These are phyloP conservation scores for Aspergillus sp. DNA, from an alignment of 2,329 filamentous ascomycete species.

Conservation along the genomic window DNA sequence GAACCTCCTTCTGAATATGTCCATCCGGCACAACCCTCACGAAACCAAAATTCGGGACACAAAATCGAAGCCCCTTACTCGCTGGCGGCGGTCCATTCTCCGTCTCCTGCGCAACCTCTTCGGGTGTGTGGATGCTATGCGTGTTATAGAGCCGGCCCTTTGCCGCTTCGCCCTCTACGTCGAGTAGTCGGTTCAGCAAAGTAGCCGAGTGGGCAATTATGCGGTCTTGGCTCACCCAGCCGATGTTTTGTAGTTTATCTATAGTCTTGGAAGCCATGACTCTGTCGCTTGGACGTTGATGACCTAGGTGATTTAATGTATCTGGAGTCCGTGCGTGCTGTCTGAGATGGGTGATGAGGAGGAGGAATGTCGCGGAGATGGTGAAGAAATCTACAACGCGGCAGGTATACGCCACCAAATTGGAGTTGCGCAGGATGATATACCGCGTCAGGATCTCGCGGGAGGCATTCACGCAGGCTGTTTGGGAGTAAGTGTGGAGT, in stretches of 20 bases:
- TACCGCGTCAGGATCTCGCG: conserved; percentile 54
- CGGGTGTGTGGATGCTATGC: background rate
- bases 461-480: conserved; percentile 51
- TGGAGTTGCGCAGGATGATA: conserved; percentile 45
- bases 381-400: conserved; percentile 28
- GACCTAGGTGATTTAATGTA: conserved; percentile 24
- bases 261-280: conserved; percentile 41
- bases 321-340: conserved; percentile 12
- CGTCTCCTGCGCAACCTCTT: background rate
- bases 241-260: conserved; percentile 35
- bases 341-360: conserved; percentile 27
- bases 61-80: conserved; percentile 32
- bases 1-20: background rate
- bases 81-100: background rate
- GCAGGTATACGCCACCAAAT: conserved; percentile 21
- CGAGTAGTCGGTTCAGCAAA: conserved; percentile 19
- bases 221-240: conserved; percentile 28
- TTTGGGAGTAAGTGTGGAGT: conserved; percentile 52
- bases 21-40: conserved; percentile 34
- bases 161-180: conserved; percentile 17
- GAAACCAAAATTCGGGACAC: conserved; percentile 46
- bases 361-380: conserved; percentile 25
- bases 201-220: conserved; percentile 27
- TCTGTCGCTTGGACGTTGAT: conserved; percentile 44
- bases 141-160: conserved; percentile 3